A percentile compares a stretch with the other conserved stretches of the same genome.
Evolutionary conservation across 345 rosid genomes (phyloP).

Genomic region (Populus alba): DNA sequence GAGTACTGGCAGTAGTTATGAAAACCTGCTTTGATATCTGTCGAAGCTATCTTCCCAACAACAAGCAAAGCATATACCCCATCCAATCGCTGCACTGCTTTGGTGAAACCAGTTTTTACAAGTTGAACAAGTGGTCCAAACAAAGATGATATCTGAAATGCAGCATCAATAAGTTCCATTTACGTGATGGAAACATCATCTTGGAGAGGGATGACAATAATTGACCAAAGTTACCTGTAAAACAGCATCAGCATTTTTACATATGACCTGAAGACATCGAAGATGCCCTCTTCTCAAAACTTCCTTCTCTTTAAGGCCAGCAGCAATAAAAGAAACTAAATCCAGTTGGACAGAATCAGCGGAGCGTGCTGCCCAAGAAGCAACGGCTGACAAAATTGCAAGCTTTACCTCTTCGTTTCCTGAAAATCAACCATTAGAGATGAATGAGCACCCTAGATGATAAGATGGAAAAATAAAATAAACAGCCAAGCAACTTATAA

Average conservation of each 20-base stretch:
- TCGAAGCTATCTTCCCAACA: conserved; percentile 75
- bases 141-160: conserved; percentile 66
- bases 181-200: conserved; percentile 15
- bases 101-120: conserved; percentile 86
- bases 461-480: not conserved
- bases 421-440: conserved; percentile 19
- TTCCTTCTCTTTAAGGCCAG: conserved; percentile 96
- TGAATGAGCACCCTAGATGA: conserved; percentile 2
- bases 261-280: conserved; percentile 60
- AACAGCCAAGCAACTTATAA: not conserved
- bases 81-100: conserved; percentile 87
- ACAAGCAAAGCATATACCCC: conserved; percentile 84
- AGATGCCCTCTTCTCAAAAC: conserved; percentile 85
- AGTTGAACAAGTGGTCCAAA: conserved; percentile 86
- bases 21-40: conserved; percentile 89
- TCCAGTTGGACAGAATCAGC: conserved; percentile 63
- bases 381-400: conserved; percentile 63
- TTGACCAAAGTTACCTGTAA: conserved; percentile 44
- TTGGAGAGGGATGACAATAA: not conserved
- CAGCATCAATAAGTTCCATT: conserved; percentile 15
- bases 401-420: conserved; percentile 95
- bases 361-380: conserved; percentile 74
- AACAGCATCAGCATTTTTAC: conserved; percentile 65
- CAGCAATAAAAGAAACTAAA: conserved; percentile 61
- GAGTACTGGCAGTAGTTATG: not conserved